phyloP scores from a whole-genome alignment of 2,329 filamentous ascomycete genomes.

The Alternaria ethzedia region DNA sequence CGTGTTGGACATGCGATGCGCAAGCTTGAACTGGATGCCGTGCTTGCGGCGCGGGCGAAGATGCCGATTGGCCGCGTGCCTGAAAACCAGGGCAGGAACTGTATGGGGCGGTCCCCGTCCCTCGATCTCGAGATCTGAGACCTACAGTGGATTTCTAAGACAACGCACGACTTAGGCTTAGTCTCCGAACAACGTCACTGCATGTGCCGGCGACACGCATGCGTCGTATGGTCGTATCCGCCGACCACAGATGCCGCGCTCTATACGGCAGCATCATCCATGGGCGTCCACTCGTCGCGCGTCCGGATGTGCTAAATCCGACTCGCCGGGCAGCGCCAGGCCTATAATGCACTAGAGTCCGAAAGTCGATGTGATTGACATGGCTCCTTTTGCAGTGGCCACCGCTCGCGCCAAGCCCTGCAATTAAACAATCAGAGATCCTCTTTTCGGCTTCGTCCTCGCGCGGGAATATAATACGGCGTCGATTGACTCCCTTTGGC shows the following conservation, averaged over 20 bases:
- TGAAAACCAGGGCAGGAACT: background rate
- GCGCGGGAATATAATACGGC: constrained; percentile 12
- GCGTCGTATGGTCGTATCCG: background rate
- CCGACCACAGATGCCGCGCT: background rate
- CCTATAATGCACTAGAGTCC: constrained; percentile 1
- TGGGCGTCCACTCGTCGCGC: background rate
- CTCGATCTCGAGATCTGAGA: constrained; percentile 6
- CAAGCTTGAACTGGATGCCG: background rate
- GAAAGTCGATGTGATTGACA: constrained; percentile 2
- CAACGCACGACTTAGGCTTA: background rate
- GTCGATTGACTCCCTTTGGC: constrained; percentile 8
- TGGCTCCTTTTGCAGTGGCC: constrained; percentile 16
- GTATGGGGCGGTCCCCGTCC: background rate
- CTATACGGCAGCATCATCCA: constrained; percentile 2
- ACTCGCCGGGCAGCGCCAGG: constrained; percentile 9
- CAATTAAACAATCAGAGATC: constrained; percentile 21
- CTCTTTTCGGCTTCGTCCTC: constrained; percentile 17
- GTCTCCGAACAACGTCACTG: background rate
- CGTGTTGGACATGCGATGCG: constrained; percentile 8
- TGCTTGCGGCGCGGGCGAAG: background rate
- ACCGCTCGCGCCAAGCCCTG: constrained; percentile 17
- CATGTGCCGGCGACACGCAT: background rate
- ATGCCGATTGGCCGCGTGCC: constrained; percentile 21
- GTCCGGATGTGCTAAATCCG: constrained; percentile 7
- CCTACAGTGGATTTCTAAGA: background rate